These are phyloP conservation scores for Ceratocystis diversiconidia DNA, from an alignment of 2,329 filamentous ascomycete species.

Conservation along the genomic window DNA sequence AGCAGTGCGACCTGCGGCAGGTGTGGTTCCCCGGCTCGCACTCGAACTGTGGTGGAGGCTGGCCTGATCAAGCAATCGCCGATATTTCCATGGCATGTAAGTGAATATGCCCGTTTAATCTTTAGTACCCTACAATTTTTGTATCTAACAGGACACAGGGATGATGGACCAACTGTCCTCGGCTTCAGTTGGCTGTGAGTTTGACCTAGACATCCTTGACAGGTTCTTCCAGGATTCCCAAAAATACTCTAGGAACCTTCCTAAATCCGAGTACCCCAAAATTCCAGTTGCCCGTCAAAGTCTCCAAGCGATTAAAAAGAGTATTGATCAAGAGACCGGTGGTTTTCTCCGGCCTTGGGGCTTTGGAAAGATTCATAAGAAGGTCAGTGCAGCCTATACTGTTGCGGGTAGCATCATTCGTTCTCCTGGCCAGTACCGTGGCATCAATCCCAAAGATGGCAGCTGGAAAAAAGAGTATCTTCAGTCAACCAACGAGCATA, in stretches of 20 bases:
- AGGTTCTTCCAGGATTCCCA: constrained; percentile 18
- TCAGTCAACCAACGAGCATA: constrained; percentile 39
- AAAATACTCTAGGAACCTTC: constrained; percentile 23
- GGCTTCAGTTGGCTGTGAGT: constrained; percentile 37
- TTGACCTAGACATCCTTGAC: constrained; percentile 29
- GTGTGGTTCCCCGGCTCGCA: constrained; percentile 60
- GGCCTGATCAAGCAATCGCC: constrained; percentile 34
- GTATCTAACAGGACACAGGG: constrained; percentile 25
- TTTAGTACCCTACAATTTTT: neutral
- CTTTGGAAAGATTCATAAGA: constrained; percentile 32
- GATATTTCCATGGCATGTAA: constrained; percentile 29
- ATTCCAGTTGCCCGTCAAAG: constrained; percentile 33
- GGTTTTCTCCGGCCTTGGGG: constrained; percentile 32
- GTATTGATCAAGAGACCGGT: neutral
- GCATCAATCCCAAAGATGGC: constrained; percentile 30
- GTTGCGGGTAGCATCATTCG: constrained; percentile 31
- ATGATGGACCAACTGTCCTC: constrained; percentile 39
- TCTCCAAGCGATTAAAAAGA: neutral
- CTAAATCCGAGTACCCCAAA: constrained; percentile 37
- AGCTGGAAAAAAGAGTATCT: constrained; percentile 29
- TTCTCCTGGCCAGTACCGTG: constrained; percentile 36
- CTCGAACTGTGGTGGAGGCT: constrained; percentile 56
- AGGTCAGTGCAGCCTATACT: constrained; percentile 30
- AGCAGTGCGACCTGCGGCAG: constrained; percentile 30
- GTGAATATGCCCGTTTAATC: constrained; percentile 15